A percentile compares a stretch with the other conserved stretches of the same genome.
Conservation (phyloP, 495 filamentous ascomycete species). For the Chaetomium cochliodes region DNA sequence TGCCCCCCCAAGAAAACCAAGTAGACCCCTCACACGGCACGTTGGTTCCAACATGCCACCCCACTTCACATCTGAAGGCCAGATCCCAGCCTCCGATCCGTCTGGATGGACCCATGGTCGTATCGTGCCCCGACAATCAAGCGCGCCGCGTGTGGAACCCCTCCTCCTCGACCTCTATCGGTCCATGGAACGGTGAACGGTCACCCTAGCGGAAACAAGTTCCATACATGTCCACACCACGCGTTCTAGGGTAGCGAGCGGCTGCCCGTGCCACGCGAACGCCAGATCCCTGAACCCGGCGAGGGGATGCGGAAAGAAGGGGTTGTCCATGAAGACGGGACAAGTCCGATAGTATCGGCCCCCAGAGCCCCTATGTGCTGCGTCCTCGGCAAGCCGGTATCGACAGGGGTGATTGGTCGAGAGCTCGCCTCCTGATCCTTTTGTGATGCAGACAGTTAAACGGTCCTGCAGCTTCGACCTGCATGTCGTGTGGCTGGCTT, state of each 20-base stretch:
- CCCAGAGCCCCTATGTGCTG: not conserved
- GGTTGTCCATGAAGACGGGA: not conserved
- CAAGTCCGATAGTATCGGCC: not conserved
- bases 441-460: not conserved
- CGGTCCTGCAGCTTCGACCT: not conserved
- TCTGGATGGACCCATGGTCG: constrained; percentile 2
- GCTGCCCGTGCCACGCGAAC: constrained; percentile 9
- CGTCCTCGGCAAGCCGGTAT: constrained; percentile 10
- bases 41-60: constrained; percentile 7
- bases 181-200: not conserved
- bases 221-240: constrained; percentile 1
- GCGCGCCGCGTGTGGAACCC: not conserved
- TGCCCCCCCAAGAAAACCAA: not conserved
- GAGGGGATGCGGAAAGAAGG: not conserved
- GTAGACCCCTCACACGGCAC: constrained; percentile 7
- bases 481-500: constrained; percentile 7
- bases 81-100: constrained; percentile 13
- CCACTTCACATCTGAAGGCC: not conserved
- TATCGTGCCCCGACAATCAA: constrained; percentile 1
- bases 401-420: constrained; percentile 1
- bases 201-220: constrained; percentile 9
- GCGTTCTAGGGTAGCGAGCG: not conserved
- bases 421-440: constrained; percentile 2
- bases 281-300: not conserved
- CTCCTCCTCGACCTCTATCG: not conserved